A percentile compares a stretch with the other conserved stretches of the same genome.
These are phyloP conservation scores for Laguncularia racemosa DNA, from an alignment of 345 rosid genomes.

Conservation along the genomic window DNA sequence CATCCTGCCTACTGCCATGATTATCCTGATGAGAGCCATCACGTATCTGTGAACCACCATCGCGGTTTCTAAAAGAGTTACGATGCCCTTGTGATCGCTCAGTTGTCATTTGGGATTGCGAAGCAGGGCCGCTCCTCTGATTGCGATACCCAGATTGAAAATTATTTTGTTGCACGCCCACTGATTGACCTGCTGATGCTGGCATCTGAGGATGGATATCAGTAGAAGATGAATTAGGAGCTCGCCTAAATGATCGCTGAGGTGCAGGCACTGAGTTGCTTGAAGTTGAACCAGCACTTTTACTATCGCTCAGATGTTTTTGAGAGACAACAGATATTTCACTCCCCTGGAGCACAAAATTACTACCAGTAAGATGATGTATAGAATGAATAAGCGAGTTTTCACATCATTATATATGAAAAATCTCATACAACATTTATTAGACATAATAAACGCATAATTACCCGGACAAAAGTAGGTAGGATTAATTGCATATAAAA, in stretches of 20 bases:
- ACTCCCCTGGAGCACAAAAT: constrained; percentile 23
- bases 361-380: too few relatives aligned
- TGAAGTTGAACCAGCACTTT: constrained; percentile 24
- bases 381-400: too few relatives aligned
- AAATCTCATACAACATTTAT: too few relatives aligned
- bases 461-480: too few relatives aligned
- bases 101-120: constrained; percentile 39
- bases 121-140: constrained; percentile 40
- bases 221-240: constrained; percentile 25
- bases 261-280: constrained; percentile 25
- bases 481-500: too few relatives aligned
- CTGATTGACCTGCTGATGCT: constrained; percentile 23
- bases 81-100: constrained; percentile 52
- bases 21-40: constrained; percentile 62
- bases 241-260: constrained; percentile 35
- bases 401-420: too few relatives aligned
- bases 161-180: constrained; percentile 26
- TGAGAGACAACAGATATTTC: constrained; percentile 15
- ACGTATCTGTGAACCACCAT: constrained; percentile 38
- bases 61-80: constrained; percentile 56
- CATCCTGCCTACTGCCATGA: constrained; percentile 72
- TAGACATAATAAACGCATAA: too few relatives aligned
- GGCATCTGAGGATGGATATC: constrained; percentile 26
- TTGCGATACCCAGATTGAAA: constrained; percentile 44
- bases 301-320: constrained; percentile 25